phyloP scores from a whole-genome alignment of 2,329 filamentous ascomycete species.

The Rhynchosporium secalis region DNA sequence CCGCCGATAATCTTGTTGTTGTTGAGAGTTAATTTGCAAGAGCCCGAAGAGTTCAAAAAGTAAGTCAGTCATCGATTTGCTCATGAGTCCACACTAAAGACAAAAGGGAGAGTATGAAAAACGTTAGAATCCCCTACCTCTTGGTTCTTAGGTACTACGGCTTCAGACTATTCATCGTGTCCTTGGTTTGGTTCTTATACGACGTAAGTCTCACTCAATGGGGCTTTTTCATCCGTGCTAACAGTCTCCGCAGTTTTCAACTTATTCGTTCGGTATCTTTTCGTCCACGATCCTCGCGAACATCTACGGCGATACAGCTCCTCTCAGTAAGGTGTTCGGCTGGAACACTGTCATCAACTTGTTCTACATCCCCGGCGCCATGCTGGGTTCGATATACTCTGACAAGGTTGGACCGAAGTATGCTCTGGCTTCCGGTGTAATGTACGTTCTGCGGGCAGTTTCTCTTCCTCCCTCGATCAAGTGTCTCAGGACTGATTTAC shows the following conservation, averaged over 20 bases:
- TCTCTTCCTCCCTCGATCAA: too few species aligned
- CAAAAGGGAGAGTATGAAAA: slow-evolving; percentile 39
- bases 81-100: slow-evolving; percentile 18
- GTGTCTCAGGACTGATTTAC: too few species aligned
- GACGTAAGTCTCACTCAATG: slow-evolving; percentile 49
- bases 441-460: slow-evolving; percentile 24
- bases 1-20: slow-evolving; percentile 72
- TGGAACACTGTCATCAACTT: slow-evolving; percentile 88
- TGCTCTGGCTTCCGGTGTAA: slow-evolving; percentile 70
- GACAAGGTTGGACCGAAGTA: slow-evolving; percentile 79
- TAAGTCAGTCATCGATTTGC: slow-evolving; percentile 17
- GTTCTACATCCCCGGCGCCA: slow-evolving; percentile 84
- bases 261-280: slow-evolving; percentile 86
- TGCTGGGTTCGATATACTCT: slow-evolving; percentile 72
- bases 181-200: slow-evolving; percentile 82
- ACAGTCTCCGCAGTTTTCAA: slow-evolving; percentile 61
- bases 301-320: slow-evolving; percentile 57
- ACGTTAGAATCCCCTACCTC: slow-evolving; percentile 54
- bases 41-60: slow-evolving; percentile 72
- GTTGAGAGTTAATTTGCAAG: slow-evolving; percentile 70
- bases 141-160: slow-evolving; percentile 69
- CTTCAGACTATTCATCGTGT: slow-evolving; percentile 67
- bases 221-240: slow-evolving; percentile 23
- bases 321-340: slow-evolving; percentile 77
- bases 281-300: slow-evolving; percentile 71